Evolutionary conservation across 345 rosid genomes (phyloP).

Genomic region (Nephelium lappaceum): DNA sequence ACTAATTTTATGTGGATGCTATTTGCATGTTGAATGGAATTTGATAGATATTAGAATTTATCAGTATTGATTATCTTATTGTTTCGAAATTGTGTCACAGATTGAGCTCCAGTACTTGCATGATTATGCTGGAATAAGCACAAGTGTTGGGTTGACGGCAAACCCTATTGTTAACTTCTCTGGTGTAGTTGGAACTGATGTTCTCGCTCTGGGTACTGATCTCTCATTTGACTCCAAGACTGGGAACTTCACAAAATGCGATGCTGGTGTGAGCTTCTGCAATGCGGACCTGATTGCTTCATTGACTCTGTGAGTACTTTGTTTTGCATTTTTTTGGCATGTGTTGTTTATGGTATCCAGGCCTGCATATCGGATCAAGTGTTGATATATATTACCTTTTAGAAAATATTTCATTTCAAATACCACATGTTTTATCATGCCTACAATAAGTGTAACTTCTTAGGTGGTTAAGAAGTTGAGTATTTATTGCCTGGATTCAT

Average conservation of each 20-base stretch:
- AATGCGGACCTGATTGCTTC: slow-evolving; percentile 76
- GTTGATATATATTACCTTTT: neutral
- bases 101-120: slow-evolving; percentile 87
- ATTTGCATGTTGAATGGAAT: neutral
- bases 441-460: neutral
- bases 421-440: neutral
- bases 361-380: neutral
- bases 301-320: slow-evolving; percentile 58
- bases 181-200: slow-evolving; percentile 70
- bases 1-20: neutral
- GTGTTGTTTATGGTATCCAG: neutral
- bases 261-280: slow-evolving; percentile 73
- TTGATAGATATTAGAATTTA: neutral
- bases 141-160: slow-evolving; percentile 82
- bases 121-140: slow-evolving; percentile 77
- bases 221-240: slow-evolving; percentile 78
- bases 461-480: neutral
- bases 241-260: slow-evolving; percentile 74
- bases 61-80: neutral
- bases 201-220: slow-evolving; percentile 71
- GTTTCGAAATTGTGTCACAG: slow-evolving; percentile 41
- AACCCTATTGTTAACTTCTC: slow-evolving; percentile 82
- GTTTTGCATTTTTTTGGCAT: neutral
- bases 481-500: neutral
- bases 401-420: neutral